Base-by-base conservation (phyloP, 805 yeast species). In the Lipomyces yamanashiensis region DNA sequence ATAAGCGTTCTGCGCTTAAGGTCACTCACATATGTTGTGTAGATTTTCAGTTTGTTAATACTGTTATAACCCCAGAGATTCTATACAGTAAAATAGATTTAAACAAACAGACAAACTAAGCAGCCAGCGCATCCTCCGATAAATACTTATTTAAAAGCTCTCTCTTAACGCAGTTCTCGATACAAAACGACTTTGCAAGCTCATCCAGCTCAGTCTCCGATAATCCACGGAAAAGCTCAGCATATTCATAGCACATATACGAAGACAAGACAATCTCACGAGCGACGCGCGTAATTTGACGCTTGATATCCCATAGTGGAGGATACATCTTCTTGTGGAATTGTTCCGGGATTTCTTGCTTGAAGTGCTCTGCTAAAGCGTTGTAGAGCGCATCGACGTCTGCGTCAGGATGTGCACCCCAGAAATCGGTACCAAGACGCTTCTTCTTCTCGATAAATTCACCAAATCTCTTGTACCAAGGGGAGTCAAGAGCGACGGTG, bases 371-470 rank as follows among this genome's bases (percentile, higher is more conserved):
- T 39, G 71, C 73, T 63, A 82, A 71, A 28, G 70, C 72, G 33
- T 73, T 71, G 71, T 81, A 80, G 59, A 77, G 71, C 7, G 82
- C 80, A 54, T 74, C 80, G 58, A 73, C 68, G 59, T 77, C 72
- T 7, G 82, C 80, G 56, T 73, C 80, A 58, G 80, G 77, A 61
- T 81, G 81, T 59, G 75, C 76, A 28, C 85, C 85, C 85, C 85
- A 82, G 69, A 74, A 73, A 70, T 82, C 85, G 64, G 81, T 73
- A 23, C 84, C 85, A 23, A 82, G 71, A 23, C 71, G 67, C 66
- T 77, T 75, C 73, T 82, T 82, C 74, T 80, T 80, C 58, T 70
- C 68, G 55, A 82, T 71, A 74, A 77, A 82, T 6, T 75, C 74
- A 9, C 81, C 81, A 45, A 82, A 77, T 9, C 80, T 70, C 64